Base-by-base conservation (phyloP, 305 asterid genomes). In the Stenogyne calaminthoides region DNA sequence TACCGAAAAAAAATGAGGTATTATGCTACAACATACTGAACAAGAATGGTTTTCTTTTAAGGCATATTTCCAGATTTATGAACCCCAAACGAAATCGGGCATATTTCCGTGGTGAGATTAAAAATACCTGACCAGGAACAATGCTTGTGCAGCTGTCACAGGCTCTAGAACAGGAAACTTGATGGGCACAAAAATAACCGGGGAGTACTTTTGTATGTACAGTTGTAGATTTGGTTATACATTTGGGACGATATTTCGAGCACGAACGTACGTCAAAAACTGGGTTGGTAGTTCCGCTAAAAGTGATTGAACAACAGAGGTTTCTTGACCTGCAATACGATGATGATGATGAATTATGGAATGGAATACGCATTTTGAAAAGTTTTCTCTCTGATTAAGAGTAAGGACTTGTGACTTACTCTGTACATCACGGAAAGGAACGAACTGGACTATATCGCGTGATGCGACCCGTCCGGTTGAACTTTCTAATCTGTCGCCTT, bases 391-490 rank as follows among this genome's bases (percentile, higher is more conserved):
- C 39, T 12, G 39, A 11, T 54, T 19, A 64, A 20, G 3, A 6
- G 20, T 2, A 22, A 36, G 47, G 34, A 32, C 19, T 19, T 16
- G 65, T 56, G 57, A 49, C 95, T 82, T 82, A 95, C 99, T 79
- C 76, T 95, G 98, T 75, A 91, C 86, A 37, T 91, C 97, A 12
- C 96, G 91, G 67, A 92, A 81, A 54, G 99, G 99, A 69, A 95
- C 95, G 79, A 95, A 95, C 80, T 95, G 99, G 74, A 95, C 98
- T 51, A 95, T 95, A 75, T 95, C 99, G 3, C 98, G 97, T 14
- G 97, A 87, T 57, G 99, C 99, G 44, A 95, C 89, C 34, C 97
- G 86, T 62, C 99, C 99, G 1, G 85, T 83, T 71, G 97, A 75
- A 84, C 96, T 90, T 80, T 90, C 97, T 15, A 95, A 92, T 39